These are phyloP conservation scores for Boeremia lycopersici DNA, from an alignment of 2,329 filamentous ascomycete genomes.

Conservation along the genomic window DNA sequence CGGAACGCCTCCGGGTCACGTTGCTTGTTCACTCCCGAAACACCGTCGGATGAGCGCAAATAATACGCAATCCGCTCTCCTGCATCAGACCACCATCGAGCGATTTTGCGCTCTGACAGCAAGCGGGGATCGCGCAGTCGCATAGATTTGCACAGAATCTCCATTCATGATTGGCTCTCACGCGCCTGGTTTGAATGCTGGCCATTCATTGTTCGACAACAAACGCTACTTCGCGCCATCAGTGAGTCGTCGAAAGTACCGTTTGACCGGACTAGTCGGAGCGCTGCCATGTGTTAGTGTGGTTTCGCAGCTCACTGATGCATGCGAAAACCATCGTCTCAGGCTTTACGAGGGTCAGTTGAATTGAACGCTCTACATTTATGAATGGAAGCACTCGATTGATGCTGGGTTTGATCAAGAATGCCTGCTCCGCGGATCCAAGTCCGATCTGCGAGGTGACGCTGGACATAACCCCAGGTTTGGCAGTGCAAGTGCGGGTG, in stretches of 20 bases:
- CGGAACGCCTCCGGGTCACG: constrained; percentile 25
- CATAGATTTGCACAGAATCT: neutral
- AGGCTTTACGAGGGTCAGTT: neutral
- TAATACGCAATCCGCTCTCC: constrained; percentile 4
- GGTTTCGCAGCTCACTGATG: neutral
- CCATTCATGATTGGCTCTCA: constrained; percentile 6
- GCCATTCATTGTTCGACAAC: constrained; percentile 9
- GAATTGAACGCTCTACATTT: neutral
- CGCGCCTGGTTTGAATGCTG: constrained; percentile 11
- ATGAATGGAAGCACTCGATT: neutral
- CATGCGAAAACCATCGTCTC: neutral
- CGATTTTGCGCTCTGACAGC: constrained; percentile 1
- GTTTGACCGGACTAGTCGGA: constrained; percentile 4
- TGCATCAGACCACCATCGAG: constrained; percentile 27
- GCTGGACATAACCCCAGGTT: constrained; percentile 22
- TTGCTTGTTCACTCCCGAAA: constrained; percentile 22
- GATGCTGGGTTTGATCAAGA: neutral
- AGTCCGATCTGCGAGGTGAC: constrained; percentile 18
- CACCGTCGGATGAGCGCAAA: constrained; percentile 37
- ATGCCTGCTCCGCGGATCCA: neutral
- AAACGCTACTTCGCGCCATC: constrained; percentile 1
- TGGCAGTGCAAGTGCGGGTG: constrained; percentile 7
- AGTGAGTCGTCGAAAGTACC: constrained; percentile 5
- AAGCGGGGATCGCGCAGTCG: constrained; percentile 14
- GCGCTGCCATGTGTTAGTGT: too few relatives aligned